A percentile compares a stretch with the other conserved stretches of the same genome.
Evolutionary conservation across 2,329 filamentous ascomycete species (phyloP).

Genomic region (Sporothrix humicola): DNA sequence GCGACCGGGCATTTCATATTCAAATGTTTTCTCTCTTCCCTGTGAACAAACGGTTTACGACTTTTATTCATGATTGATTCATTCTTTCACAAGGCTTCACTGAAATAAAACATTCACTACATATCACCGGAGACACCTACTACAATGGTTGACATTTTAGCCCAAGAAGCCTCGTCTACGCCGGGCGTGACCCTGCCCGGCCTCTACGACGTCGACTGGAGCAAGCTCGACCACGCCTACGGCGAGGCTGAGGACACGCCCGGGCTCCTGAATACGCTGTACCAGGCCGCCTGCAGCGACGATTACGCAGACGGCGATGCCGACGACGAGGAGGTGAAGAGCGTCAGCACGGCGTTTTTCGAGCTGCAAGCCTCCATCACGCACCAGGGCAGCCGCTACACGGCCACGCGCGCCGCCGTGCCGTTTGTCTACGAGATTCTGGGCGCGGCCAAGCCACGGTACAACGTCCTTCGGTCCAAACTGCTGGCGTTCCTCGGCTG

Average conservation of each 20-base stretch:
- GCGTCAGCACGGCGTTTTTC: background rate
- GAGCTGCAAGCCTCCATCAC: background rate
- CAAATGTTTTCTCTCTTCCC: too few species aligned
- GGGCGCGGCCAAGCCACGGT: background rate
- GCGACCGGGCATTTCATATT: too few species aligned
- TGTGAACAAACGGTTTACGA: too few species aligned
- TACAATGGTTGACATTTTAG: too few species aligned
- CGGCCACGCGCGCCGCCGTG: background rate
- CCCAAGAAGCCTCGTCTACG: too few species aligned
- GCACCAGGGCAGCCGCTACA: constrained; percentile 23
- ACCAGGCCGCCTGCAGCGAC: background rate
- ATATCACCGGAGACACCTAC: too few species aligned
- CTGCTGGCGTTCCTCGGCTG: background rate
- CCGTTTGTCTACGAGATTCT: background rate
- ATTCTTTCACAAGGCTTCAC: too few species aligned
- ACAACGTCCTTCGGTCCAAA: background rate
- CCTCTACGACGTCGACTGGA: constrained; percentile 16
- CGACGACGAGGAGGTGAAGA: background rate
- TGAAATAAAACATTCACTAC: too few species aligned
- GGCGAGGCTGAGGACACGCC: constrained; percentile 9
- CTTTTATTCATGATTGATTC: too few species aligned
- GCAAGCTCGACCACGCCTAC: background rate
- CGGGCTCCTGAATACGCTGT: background rate
- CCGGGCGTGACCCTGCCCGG: background rate
- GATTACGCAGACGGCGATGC: background rate